Evolutionary conservation across 768 basidiomycete species (phyloP).

Genomic region (Lactarius trivialis): DNA sequence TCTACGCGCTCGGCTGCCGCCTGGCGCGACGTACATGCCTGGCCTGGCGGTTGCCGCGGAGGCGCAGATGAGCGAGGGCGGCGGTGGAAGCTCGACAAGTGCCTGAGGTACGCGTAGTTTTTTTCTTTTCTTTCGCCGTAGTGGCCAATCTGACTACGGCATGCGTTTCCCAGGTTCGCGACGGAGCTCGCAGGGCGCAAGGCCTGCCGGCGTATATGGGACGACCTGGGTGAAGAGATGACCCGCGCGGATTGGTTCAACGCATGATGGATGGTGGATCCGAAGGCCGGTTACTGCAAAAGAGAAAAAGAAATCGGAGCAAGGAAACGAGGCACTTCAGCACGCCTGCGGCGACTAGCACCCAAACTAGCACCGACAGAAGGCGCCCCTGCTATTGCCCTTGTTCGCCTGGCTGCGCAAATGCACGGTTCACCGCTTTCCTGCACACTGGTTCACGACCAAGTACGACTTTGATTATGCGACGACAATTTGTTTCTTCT

Average conservation of each 20-base stretch:
- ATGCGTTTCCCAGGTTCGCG: constrained; percentile 51
- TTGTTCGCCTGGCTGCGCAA: neutral
- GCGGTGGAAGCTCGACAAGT: constrained; percentile 77
- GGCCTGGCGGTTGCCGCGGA: constrained; percentile 29
- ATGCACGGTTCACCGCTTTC: no score
- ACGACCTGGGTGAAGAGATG: constrained; percentile 71
- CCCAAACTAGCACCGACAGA: neutral
- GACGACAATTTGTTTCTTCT: neutral
- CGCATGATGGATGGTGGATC: constrained; percentile 13
- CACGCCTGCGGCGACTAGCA: neutral
- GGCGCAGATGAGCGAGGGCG: constrained; percentile 28
- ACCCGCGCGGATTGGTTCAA: constrained; percentile 71
- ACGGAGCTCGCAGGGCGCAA: constrained; percentile 78
- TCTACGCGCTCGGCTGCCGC: constrained; percentile 67
- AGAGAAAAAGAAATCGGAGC: neutral
- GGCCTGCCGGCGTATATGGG: constrained; percentile 55
- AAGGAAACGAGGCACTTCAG: neutral
- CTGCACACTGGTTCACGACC: neutral
- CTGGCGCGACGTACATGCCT: constrained; percentile 73
- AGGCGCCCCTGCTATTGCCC: neutral
- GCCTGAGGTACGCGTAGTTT: constrained; percentile 55
- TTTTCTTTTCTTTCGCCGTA: neutral
- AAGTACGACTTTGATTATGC: neutral
- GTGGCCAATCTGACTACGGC: neutral
- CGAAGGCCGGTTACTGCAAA: neutral